Evolutionary conservation across 805 yeast genomes (phyloP), one percentile per base, ranked within the genome.

Genomic region (Nakazawaea ishiwadae): DNA sequence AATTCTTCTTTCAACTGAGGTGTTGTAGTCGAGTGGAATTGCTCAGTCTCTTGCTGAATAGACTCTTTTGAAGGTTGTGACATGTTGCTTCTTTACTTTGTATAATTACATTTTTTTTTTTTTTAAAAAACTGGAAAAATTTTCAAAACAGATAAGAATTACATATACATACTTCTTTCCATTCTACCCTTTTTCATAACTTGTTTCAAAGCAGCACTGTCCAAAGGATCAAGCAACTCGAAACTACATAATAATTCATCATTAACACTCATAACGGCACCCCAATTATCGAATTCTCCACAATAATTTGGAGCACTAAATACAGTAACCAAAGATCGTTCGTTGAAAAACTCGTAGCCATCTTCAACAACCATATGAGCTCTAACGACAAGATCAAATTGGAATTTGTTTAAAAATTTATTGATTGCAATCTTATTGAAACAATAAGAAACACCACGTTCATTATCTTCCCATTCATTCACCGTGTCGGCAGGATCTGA

Each of bases 251-350:
- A 68, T 49, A 91, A 70, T 53, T 91, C 97, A 48, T 91, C 96
- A 48, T 87, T 78, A 12, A 91, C 98, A 52, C 95, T 81, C 98
- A 91, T 91, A 4, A 91, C 97, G 2, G 99, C 99, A 18, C 96
- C 96, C 96, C 96, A 88, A 54, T 88, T 88, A 59, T 89, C 87
- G 54, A 81, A 81, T 59, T 81, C 89, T n/a, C 89, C 88, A 54
- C 88, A 81, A 57, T 81, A 81, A 58, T 81, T 81, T 9, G 88
- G 89, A 2, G 89, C 89, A 39, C 80, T 72, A 54, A 81, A 81
- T 17, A 81, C 87, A 0, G 89, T 81, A 18, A 82, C 88, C 48
- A 81, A 65, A 8, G 82, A 75, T 26, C 84, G 63, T 55, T 82
- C 86, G 51, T 81, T 81, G 66, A 81, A 81, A 52, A 81, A 81